phyloP scores from a whole-genome alignment of 2,329 filamentous ascomycete species.

The Biscogniauxia marginata region DNA sequence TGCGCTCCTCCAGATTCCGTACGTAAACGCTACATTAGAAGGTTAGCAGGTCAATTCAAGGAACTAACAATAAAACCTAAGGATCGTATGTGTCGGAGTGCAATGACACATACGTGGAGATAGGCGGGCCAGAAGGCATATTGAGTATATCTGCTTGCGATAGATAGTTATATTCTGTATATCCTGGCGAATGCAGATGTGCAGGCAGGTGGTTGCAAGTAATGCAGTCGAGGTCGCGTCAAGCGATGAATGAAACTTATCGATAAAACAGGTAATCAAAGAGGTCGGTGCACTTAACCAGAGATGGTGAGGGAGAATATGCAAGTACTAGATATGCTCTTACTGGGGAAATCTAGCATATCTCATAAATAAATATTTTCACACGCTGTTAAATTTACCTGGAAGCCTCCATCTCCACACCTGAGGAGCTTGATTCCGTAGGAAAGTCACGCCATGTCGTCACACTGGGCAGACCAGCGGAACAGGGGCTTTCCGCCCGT shows the following conservation, averaged over 20 bases:
- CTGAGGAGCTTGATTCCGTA: background rate
- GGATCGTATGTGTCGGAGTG: conserved; percentile 58
- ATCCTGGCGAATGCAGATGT: background rate
- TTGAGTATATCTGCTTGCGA: conserved; percentile 4
- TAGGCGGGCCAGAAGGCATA: conserved; percentile 44
- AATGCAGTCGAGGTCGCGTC: background rate
- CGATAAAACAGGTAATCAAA: background rate
- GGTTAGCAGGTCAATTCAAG: conserved; percentile 9
- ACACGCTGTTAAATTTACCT: no score
- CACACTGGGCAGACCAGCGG: background rate
- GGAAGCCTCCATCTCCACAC: background rate
- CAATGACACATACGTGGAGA: conserved; percentile 74
- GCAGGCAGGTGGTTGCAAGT: background rate
- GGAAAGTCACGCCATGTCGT: background rate
- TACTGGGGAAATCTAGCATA: no score
- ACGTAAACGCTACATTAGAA: conserved; percentile 56
- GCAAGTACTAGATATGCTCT: no score
- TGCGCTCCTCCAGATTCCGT: conserved; percentile 87
- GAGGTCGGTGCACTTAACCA: background rate
- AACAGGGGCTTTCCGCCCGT: conserved; percentile 9
- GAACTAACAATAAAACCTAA: conserved; percentile 14
- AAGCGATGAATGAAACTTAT: background rate
- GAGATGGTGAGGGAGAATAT: background rate
- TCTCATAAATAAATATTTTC: no score
- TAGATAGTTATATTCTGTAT: background rate